Conservation (phyloP, 495 filamentous ascomycete species). For the Glutinoglossum americanum region DNA sequence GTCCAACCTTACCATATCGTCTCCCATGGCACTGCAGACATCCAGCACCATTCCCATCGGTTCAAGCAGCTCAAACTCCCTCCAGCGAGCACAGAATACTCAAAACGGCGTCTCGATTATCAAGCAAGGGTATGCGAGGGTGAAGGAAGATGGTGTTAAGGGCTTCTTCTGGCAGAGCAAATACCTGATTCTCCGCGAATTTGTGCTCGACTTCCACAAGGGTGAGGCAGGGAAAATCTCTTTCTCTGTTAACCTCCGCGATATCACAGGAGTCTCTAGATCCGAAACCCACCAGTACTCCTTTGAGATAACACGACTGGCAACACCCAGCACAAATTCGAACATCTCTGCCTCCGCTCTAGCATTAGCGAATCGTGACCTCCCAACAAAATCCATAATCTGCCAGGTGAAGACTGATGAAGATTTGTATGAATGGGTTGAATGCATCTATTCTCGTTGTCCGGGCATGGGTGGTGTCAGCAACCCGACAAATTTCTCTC, state of each 20-base stretch:
- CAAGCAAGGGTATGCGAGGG: constrained; percentile 71
- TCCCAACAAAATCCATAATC: constrained; percentile 55
- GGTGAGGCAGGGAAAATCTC: constrained; percentile 57
- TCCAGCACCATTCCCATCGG: constrained; percentile 28
- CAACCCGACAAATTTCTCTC: constrained; percentile 92
- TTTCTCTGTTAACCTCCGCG: constrained; percentile 56
- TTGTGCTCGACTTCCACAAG: constrained; percentile 80
- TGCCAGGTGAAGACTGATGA: constrained; percentile 86
- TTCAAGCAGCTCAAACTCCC: constrained; percentile 33
- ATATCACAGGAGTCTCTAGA: constrained; percentile 65
- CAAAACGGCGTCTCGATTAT: constrained; percentile 45
- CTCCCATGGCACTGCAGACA: constrained; percentile 27
- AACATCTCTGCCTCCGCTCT: constrained; percentile 27
- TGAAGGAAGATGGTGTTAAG: constrained; percentile 72
- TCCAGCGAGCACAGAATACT: constrained; percentile 37
- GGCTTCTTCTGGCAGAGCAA: constrained; percentile 82
- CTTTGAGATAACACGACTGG: constrained; percentile 67
- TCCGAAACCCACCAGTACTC: constrained; percentile 73
- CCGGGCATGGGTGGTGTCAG: constrained; percentile 95
- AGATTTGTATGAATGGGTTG: constrained; percentile 95
- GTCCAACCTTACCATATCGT: constrained; percentile 48
- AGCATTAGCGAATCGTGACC: constrained; percentile 44
- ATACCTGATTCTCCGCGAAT: constrained; percentile 71
- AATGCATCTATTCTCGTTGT: constrained; percentile 86
- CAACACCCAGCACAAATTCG: constrained; percentile 33